phyloP scores from a whole-genome alignment of 2,329 filamentous ascomycete genomes.

The Phoma sp. region DNA sequence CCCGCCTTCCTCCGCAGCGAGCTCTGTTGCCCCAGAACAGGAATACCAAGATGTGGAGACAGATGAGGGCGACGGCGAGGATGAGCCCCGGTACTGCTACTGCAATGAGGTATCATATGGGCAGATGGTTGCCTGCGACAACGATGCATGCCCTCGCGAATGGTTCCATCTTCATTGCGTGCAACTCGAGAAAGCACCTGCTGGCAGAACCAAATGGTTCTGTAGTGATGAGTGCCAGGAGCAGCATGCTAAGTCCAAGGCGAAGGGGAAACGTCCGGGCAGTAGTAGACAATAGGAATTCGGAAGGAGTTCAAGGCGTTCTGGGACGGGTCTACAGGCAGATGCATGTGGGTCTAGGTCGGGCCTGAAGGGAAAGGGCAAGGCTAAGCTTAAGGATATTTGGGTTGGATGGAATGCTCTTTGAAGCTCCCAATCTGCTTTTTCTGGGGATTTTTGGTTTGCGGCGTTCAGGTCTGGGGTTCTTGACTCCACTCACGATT shows the following conservation, averaged over 20 bases:
- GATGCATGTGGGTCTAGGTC: slow-evolving; percentile 31
- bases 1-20: slow-evolving; percentile 41
- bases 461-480: slow-evolving; percentile 25
- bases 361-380: slow-evolving; percentile 42
- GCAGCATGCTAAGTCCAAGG: slow-evolving; percentile 35
- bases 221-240: slow-evolving; percentile 49
- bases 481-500: slow-evolving; percentile 16
- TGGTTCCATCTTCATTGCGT: slow-evolving; percentile 73
- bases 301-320: slow-evolving; percentile 48
- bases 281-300: slow-evolving; percentile 50
- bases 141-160: slow-evolving; percentile 67
- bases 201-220: slow-evolving; percentile 49
- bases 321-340: slow-evolving; percentile 35
- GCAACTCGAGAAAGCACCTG: slow-evolving; percentile 64
- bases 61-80: slow-evolving; percentile 50
- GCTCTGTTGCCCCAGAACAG: slow-evolving; percentile 40
- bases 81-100: slow-evolving; percentile 68
- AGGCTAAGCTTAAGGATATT: slow-evolving; percentile 38
- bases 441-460: slow-evolving; percentile 29
- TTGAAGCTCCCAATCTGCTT: slow-evolving; percentile 37
- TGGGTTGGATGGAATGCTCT: slow-evolving; percentile 48
- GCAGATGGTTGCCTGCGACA: slow-evolving; percentile 72
- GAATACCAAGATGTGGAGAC: slow-evolving; percentile 44
- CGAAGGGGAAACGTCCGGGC: slow-evolving; percentile 45
- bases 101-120: slow-evolving; percentile 70